Evolutionary conservation across 148 eudicot genomes (phyloP), one percentile per base, ranked within the genome.

Genomic region (Rhododendron simsii): DNA sequence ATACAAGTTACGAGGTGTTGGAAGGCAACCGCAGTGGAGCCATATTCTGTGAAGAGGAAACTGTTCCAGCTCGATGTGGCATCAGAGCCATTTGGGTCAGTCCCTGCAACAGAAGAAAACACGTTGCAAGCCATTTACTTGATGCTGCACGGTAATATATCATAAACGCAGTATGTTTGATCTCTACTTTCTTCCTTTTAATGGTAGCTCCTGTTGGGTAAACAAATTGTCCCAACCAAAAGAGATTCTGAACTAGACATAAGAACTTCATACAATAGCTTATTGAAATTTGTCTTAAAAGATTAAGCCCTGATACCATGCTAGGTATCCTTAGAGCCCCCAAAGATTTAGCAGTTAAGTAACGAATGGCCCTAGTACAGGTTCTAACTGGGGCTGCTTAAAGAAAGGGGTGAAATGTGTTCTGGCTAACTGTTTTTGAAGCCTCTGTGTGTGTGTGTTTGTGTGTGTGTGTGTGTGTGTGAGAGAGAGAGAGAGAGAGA

Each of bases 11-110:
- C 5, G 86, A 88, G 48, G 73, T 59, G 59, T 74, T 78, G 57
- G 89, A 91, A 57, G 86, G 85, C 63, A 87, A 76, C 85, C 78
- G 65, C 28, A 30, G 81, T 85, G 94, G 99, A 82, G 89, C 93
- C 55, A 92, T 92, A 51, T 85, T 92, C 4, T 93, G 92, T 69
- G 93, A 95, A 88, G 92, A 95, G 84, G 93, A 93, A 90, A 91
- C 95, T 84, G 82, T 90, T 41, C 91, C 91, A 13, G 96, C 96
- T 84, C 10, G 86, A 7, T 95, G 98, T 86, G 99, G 99, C 73
- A 87, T 96, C 71, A 91, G 98, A 90, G 98, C 98, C 86, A 92
- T 96, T 80, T 95, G 99, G 98, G 99, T 96, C 90, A 87, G 91
- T 82, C 99, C 98, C n/a, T 89, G 86, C 41, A 96, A 95, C 86